Conservation (phyloP, 2,329 filamentous ascomycete genomes). For the Aspergillus sp. region DNA sequence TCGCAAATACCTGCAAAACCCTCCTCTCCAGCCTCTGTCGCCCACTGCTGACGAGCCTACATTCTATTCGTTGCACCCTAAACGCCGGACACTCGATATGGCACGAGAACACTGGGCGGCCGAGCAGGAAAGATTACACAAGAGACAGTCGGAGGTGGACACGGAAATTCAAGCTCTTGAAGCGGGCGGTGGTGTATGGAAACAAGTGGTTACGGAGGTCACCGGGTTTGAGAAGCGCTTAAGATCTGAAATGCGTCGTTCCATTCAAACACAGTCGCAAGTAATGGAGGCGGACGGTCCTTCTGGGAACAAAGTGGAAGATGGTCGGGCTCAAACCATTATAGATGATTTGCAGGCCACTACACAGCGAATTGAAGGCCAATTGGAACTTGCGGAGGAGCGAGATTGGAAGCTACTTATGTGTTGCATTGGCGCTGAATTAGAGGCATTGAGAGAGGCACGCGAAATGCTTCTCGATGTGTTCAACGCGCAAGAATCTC, state of each 20-base stretch:
- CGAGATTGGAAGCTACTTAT: slow-evolving; percentile 56
- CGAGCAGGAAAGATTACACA: slow-evolving; percentile 41
- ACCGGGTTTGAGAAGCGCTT: slow-evolving; percentile 43
- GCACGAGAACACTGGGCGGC: slow-evolving; percentile 51
- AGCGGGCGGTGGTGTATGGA: slow-evolving; percentile 54
- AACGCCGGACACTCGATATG: slow-evolving; percentile 54
- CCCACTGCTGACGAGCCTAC: slow-evolving; percentile 25
- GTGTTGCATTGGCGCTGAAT: slow-evolving; percentile 56
- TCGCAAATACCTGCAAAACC: slow-evolving; percentile 45
- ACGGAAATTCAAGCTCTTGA: slow-evolving; percentile 52
- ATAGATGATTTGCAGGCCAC: slow-evolving; percentile 42
- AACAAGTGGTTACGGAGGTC: slow-evolving; percentile 47
- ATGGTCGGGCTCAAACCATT: slow-evolving; percentile 24
- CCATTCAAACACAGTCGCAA: slow-evolving; percentile 18
- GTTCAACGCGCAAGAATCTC: slow-evolving; percentile 21
- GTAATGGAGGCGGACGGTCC: slow-evolving; percentile 7
- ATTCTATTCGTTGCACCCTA: slow-evolving; percentile 48
- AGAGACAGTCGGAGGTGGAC: slow-evolving; percentile 42
- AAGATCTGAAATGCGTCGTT: slow-evolving; percentile 26
- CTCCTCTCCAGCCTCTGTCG: slow-evolving; percentile 36
- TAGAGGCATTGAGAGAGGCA: slow-evolving; percentile 47
- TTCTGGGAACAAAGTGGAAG: slow-evolving; percentile 12
- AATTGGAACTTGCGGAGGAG: slow-evolving; percentile 46
- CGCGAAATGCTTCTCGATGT: slow-evolving; percentile 28
- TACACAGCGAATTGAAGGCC: slow-evolving; percentile 42